Base-by-base conservation (phyloP, 2,329 filamentous ascomycete species). In the Aspergillus aculeatinus region DNA sequence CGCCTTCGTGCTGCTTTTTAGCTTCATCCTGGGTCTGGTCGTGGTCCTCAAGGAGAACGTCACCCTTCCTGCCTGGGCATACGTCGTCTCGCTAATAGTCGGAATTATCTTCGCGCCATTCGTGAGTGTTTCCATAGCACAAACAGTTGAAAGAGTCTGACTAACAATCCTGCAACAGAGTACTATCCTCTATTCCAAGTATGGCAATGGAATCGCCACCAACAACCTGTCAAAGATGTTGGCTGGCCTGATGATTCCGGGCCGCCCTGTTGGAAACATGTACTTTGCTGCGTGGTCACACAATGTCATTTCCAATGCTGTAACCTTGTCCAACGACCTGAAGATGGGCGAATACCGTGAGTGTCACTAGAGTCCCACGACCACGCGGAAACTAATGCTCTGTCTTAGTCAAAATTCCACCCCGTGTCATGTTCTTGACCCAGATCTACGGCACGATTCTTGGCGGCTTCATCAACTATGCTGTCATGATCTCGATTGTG, bases 391-490 rank as follows among this genome's bases (percentile, higher is more conserved):
- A 48, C n/a, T 44, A 44, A 44, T 19, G 14, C n/a, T n/a, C 6
- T 19, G 39, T 19, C 16, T 19, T 44, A 44, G 81, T 82, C 65
- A 86, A 86, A 63, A 82, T 85, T 5, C 81, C 83, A 1, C 83
- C 81, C 2, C 79, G 81, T 0, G 69, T 79, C 53, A 85, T 85
- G 83, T 85, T 86, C 63, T 64, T 79, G 5, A 85, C 82, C 0
- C 83, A 86, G 35, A 75, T 85, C 4, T 85, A 82, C 62, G 83
- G 82, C 16, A 85, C 83, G 0, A 65, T 85, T 1, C 72, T 86
- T 0, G 83, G 83, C 7, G 83, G 78, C 0, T 81, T 80, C 54
- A 67, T 85, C 66, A 84, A 83, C 72, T 85, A 85, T 58, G 81
- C 77, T 11, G 77, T 85, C 53, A 85, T 86, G 83, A 80, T 79